Evolutionary conservation across 2,329 filamentous ascomycete species (phyloP), one percentile per base, ranked within the genome.

Genomic region (Penicillium sumatraense): DNA sequence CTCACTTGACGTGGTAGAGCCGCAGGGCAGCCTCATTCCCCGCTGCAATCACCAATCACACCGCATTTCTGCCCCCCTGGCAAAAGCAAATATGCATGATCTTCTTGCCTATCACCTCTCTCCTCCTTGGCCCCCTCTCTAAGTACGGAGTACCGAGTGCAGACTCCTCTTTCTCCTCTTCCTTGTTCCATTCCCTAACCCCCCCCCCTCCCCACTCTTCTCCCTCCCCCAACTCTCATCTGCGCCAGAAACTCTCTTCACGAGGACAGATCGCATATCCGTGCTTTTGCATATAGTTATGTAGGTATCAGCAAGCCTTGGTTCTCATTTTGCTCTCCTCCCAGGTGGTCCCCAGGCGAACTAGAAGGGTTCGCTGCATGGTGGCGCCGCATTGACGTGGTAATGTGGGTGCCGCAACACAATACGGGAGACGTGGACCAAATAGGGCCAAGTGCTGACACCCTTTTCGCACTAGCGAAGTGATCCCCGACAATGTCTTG

Each of bases 21-120:
- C 59, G 57, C 59, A 62, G 57, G 52, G 35, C 59, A 61, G 59
- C 59, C 59, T 59, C 56, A 61, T 55, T 49, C 45, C 48, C 48
- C 46, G 24, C 40, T 44, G 40, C 23, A 26, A 9, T 9, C n/a
- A 41, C 56, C 58, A 49, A 51, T 50, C 11, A 41, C 20, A 41
- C 21, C 21, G 20, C 38, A 24, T 20, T 16, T 38, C 16, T 38
- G 7, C 38, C 21, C 35, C 38, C 38, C 38, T 41, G 21, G 38
- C 38, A 41, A 41, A 41, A 41, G 38, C 38, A 41, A 41, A 41
- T 23, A 24, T 41, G 38, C 38, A 41, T 23, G 38, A 41, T 38
- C 35, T 16, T 38, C 35, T 16, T 18, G n/a, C 14, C 35, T 18
- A 18, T 38, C 35, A 38, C 35, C 35, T 38, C 18, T 16, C 35